Evolutionary conservation across 2,329 filamentous ascomycete genomes (phyloP).

Genomic region (Aspergillus cejpii): DNA sequence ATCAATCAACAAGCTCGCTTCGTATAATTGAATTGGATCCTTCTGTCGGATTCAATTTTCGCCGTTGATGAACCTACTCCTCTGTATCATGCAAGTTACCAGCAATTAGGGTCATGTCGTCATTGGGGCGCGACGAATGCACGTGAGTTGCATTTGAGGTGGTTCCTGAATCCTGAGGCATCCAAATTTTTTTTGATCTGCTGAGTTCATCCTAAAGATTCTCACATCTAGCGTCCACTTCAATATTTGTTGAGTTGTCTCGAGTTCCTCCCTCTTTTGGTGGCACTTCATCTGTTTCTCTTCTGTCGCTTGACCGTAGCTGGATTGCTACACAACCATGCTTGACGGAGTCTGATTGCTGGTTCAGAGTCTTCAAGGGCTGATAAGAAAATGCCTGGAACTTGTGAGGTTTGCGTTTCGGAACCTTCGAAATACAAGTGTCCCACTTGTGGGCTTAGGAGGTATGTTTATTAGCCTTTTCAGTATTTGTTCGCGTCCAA

Average conservation of each 20-base stretch:
- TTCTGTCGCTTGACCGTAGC: slow-evolving; percentile 1
- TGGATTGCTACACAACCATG: slow-evolving; percentile 15
- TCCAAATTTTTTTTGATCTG: background rate
- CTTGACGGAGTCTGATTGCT: slow-evolving; percentile 9
- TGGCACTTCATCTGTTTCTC: background rate
- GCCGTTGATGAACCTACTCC: background rate
- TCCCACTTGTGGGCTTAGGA: slow-evolving; percentile 34
- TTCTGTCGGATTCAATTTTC: too few relatives aligned
- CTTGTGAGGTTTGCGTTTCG: slow-evolving; percentile 35
- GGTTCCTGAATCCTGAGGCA: background rate
- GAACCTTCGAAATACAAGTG: slow-evolving; percentile 37
- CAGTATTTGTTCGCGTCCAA: background rate
- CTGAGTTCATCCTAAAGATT: background rate
- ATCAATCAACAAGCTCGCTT: slow-evolving; percentile 10
- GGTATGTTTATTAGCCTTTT: slow-evolving; percentile 21
- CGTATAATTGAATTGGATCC: slow-evolving; percentile 21
- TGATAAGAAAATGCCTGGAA: slow-evolving; percentile 24
- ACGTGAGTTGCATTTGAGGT: background rate
- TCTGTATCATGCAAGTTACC: background rate
- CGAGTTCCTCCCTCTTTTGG: background rate
- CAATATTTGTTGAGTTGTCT: too few relatives aligned
- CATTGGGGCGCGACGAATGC: background rate
- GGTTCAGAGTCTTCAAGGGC: slow-evolving; percentile 8
- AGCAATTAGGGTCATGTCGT: background rate
- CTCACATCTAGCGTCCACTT: background rate